A percentile compares a stretch with the other conserved stretches of the same genome.
phyloP scores from a whole-genome alignment of 345 rosid genomes.

The Psidium friedrichsthalianum region DNA sequence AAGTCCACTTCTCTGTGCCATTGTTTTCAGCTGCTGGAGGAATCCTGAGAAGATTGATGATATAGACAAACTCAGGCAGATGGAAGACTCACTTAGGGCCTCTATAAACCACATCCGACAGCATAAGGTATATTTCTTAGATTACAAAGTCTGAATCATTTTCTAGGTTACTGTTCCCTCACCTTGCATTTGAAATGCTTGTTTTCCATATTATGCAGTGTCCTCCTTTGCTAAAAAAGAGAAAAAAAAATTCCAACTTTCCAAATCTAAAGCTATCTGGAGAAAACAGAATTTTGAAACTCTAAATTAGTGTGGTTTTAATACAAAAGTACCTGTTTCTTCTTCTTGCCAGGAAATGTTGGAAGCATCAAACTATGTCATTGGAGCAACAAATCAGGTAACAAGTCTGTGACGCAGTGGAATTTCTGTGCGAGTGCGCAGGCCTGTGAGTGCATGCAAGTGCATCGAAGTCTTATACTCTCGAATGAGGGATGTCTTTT shows the following conservation, averaged over 20 bases:
- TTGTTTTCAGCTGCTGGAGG: slow-evolving; percentile 62
- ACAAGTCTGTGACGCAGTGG: background rate
- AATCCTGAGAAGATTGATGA: slow-evolving; percentile 58
- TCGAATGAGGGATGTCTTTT: background rate
- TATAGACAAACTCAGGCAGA: slow-evolving; percentile 49
- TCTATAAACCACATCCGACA: slow-evolving; percentile 41
- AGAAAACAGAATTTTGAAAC: background rate
- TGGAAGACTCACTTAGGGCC: slow-evolving; percentile 69
- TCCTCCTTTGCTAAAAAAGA: background rate
- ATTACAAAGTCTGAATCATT: background rate
- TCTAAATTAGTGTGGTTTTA: background rate
- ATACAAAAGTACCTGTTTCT: background rate
- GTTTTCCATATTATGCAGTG: background rate
- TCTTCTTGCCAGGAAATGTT: slow-evolving; percentile 46
- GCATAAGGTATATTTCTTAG: slow-evolving; percentile 37
- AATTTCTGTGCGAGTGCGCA: background rate
- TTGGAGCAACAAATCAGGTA: slow-evolving; percentile 59
- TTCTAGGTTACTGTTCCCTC: background rate
- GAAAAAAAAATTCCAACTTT: background rate
- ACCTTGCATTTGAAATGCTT: background rate
- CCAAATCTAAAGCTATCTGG: background rate
- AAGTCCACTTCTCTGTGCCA: slow-evolving; percentile 1
- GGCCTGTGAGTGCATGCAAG: background rate
- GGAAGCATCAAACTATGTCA: slow-evolving; percentile 45
- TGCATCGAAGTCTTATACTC: background rate